Conservation (phyloP, 768 basidiomycete species). For the Amanita rimosa region DNA sequence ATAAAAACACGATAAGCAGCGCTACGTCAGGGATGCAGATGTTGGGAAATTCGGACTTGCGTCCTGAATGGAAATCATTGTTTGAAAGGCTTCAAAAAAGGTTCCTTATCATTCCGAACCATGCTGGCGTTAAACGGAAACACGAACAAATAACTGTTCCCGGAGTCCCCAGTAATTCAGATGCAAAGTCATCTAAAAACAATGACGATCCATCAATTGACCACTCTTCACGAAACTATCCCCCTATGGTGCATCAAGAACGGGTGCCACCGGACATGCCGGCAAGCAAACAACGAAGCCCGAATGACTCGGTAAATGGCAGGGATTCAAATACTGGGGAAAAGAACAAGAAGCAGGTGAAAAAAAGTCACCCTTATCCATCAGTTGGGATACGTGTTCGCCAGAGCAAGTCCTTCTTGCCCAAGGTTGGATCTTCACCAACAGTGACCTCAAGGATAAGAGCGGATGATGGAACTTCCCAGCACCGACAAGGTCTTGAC, state of each 20-base stretch:
- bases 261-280: neutral
- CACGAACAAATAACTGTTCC: neutral
- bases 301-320: neutral
- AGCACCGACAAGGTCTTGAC: neutral
- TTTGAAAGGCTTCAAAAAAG: slow-evolving; percentile 2
- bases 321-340: slow-evolving; percentile 12
- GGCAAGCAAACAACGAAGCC: neutral
- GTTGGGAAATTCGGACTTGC: slow-evolving; percentile 10
- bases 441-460: neutral
- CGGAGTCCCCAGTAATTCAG: neutral
- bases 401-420: slow-evolving; percentile 17
- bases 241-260: neutral
- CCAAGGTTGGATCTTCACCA: slow-evolving; percentile 5
- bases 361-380: slow-evolving; percentile 29
- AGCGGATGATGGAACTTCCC: neutral
- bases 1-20: slow-evolving; percentile 14
- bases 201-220: neutral
- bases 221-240: neutral
- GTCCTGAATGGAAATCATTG: slow-evolving; percentile 11
- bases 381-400: slow-evolving; percentile 36
- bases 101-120: neutral
- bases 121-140: slow-evolving; percentile 6
- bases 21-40: slow-evolving; percentile 16
- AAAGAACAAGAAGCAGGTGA: slow-evolving; percentile 28
- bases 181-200: neutral